Evolutionary conservation across 768 basidiomycete species (phyloP).

Genomic region (Hygrophorus russula): DNA sequence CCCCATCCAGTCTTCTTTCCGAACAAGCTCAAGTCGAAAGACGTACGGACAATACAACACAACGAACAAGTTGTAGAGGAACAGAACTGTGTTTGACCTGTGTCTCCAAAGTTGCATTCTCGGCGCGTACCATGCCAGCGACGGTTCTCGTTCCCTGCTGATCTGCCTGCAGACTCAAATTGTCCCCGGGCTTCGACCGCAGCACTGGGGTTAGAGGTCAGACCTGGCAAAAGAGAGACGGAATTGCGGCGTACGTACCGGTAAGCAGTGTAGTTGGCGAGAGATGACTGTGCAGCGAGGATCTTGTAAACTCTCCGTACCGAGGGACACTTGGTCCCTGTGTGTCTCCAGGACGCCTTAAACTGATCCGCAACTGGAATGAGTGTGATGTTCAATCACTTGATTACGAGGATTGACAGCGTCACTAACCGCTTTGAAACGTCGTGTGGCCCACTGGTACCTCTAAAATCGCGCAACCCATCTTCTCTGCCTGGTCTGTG

Average conservation of each 20-base stretch:
- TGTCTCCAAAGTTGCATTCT: constrained; percentile 54
- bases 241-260: constrained; percentile 24
- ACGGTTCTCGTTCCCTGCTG: constrained; percentile 60
- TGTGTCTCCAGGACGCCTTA: constrained; percentile 58
- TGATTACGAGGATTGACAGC: constrained; percentile 3
- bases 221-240: neutral
- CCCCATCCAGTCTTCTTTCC: constrained; percentile 69
- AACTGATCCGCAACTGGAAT: constrained; percentile 51
- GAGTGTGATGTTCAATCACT: neutral
- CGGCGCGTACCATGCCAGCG: constrained; percentile 68
- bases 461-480: constrained; percentile 46
- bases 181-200: constrained; percentile 50
- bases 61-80: constrained; percentile 46
- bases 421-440: constrained; percentile 48
- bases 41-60: constrained; percentile 53
- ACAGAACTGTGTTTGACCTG: constrained; percentile 45
- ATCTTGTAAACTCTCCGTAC: constrained; percentile 60
- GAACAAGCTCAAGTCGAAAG: constrained; percentile 50
- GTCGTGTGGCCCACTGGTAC: constrained; percentile 48
- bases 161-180: constrained; percentile 40
- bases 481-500: constrained; percentile 40
- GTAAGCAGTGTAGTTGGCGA: constrained; percentile 51
- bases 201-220: constrained; percentile 21
- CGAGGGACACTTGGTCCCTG: constrained; percentile 38
- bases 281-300: constrained; percentile 32